Conservation (phyloP, 306 rosid species). For the Lathyrus oleraceus region DNA sequence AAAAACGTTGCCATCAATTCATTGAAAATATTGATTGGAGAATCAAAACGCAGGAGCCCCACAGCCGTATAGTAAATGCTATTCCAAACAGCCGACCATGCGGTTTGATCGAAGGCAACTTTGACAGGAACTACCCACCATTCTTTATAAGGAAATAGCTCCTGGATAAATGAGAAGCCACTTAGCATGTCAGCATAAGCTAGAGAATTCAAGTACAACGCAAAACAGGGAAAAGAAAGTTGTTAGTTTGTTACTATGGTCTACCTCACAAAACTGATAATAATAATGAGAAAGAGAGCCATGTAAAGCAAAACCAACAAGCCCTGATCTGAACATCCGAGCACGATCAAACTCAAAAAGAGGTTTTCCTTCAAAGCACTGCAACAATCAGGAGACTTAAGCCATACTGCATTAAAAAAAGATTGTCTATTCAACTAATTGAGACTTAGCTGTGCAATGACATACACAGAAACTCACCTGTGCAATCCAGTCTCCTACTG, state of each 20-base stretch:
- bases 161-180: constrained; percentile 50
- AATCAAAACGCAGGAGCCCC: constrained; percentile 76
- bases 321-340: constrained; percentile 90
- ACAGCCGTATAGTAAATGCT: constrained; percentile 77
- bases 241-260: background rate
- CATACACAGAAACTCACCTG: constrained; percentile 57
- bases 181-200: constrained; percentile 23
- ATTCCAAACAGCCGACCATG: constrained; percentile 95
- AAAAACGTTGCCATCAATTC: constrained; percentile 80
- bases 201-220: constrained; percentile 25
- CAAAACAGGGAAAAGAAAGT: constrained; percentile 10
- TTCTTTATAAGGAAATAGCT: constrained; percentile 83
- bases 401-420: background rate
- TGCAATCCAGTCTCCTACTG: constrained; percentile 97
- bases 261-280: constrained; percentile 91
- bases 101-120: constrained; percentile 88
- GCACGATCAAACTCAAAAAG: constrained; percentile 88
- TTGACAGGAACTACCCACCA: constrained; percentile 99
- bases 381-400: constrained; percentile 34
- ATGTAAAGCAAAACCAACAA: constrained; percentile 93
- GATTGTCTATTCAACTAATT: background rate
- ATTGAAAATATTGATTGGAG: constrained; percentile 67
- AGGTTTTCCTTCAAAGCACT: constrained; percentile 98
- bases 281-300: constrained; percentile 97
- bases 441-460: background rate